Conservation (phyloP, 2,329 filamentous ascomycete species). For the Niveomyces coronatus region DNA sequence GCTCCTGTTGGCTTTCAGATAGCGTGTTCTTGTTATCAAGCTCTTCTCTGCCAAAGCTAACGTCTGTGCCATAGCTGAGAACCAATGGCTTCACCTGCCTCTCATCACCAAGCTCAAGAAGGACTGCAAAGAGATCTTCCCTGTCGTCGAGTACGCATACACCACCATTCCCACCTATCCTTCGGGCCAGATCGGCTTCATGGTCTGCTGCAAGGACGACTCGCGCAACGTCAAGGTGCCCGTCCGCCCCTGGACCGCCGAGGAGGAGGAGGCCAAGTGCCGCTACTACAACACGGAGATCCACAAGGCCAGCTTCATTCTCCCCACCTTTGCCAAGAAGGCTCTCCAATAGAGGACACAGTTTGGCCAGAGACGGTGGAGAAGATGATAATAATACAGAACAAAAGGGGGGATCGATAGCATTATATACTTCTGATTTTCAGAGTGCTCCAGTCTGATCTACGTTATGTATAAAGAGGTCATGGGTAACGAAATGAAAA, state of each 20-base stretch:
- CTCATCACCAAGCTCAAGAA: slow-evolving; percentile 95
- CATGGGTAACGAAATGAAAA: background rate
- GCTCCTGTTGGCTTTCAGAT: too few species aligned
- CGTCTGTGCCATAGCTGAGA: slow-evolving; percentile 60
- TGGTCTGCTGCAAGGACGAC: slow-evolving; percentile 97
- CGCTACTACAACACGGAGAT: slow-evolving; percentile 97
- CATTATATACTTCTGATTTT: too few species aligned
- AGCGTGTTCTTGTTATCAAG: slow-evolving; percentile 5
- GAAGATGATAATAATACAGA: too few species aligned
- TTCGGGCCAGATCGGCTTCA: slow-evolving; percentile 98
- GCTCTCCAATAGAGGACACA: slow-evolving; percentile 41
- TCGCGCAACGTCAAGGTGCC: slow-evolving; percentile 76
- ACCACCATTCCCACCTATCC: slow-evolving; percentile 99
- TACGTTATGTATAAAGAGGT: background rate
- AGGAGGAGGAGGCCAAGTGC: slow-evolving; percentile 90
- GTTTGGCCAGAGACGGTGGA: background rate
- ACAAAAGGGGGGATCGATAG: slow-evolving; percentile 4
- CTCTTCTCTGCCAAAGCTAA: slow-evolving; percentile 9
- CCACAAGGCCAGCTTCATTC: slow-evolving; percentile 85
- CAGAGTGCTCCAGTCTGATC: too few species aligned
- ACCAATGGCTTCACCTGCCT: slow-evolving; percentile 95
- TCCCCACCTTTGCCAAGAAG: slow-evolving; percentile 89
- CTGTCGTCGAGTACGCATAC: slow-evolving; percentile 95
- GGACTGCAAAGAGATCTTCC: slow-evolving; percentile 94
- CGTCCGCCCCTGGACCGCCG: slow-evolving; percentile 65